These are phyloP conservation scores for Xylaria hypoxylon DNA, from an alignment of 2,329 filamentous ascomycete genomes.

Conservation along the genomic window DNA sequence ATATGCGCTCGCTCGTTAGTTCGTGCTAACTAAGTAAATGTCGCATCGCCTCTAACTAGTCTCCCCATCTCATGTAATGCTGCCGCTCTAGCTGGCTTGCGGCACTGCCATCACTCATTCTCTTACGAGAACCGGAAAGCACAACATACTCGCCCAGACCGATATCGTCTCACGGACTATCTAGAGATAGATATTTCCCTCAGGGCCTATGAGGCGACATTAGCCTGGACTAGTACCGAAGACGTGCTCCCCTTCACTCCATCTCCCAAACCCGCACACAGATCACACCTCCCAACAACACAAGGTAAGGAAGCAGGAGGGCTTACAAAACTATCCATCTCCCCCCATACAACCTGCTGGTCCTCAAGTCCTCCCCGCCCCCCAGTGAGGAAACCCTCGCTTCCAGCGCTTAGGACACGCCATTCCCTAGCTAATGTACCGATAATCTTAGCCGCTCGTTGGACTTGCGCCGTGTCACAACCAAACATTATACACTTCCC, in stretches of 20 bases:
- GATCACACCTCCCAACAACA: neutral
- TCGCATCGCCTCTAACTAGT: slow-evolving; percentile 33
- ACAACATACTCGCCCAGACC: neutral
- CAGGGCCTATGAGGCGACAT: slow-evolving; percentile 24
- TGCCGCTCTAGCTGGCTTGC: neutral
- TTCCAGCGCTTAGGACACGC: slow-evolving; percentile 60
- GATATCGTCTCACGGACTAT: slow-evolving; percentile 13
- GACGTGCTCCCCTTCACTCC: neutral
- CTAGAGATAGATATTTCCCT: neutral
- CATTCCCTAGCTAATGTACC: slow-evolving; percentile 71
- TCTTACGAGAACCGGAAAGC: neutral
- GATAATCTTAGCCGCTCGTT: slow-evolving; percentile 69
- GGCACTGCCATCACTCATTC: neutral
- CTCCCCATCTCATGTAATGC: slow-evolving; percentile 30
- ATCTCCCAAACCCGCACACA: neutral
- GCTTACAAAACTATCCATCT: slow-evolving; percentile 74
- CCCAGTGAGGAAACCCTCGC: slow-evolving; percentile 47
- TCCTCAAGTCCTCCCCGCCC: slow-evolving; percentile 41
- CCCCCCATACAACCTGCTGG: slow-evolving; percentile 62
- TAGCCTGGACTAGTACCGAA: slow-evolving; percentile 6
- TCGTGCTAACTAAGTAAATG: neutral
- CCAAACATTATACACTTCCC: slow-evolving; percentile 83
- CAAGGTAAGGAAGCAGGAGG: slow-evolving; percentile 12
- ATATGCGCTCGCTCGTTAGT: slow-evolving; percentile 26
- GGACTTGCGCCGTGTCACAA: slow-evolving; percentile 67